Evolutionary conservation across 768 basidiomycete genomes (phyloP).

Genomic region (Lactarius evosmus): DNA sequence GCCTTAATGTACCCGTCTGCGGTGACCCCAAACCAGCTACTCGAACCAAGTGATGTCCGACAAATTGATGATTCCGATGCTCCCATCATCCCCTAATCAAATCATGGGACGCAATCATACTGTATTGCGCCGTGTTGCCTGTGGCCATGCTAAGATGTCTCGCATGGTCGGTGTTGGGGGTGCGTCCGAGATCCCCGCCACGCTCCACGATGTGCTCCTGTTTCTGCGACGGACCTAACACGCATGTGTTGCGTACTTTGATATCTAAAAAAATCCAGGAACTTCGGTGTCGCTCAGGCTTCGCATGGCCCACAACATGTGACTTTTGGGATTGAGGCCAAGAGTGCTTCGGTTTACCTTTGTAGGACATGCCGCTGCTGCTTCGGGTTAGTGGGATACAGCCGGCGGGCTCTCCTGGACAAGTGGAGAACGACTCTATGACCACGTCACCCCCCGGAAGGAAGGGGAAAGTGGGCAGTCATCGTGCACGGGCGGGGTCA

Average conservation of each 20-base stretch:
- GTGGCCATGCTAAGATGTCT: constrained; percentile 51
- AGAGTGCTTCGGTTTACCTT: constrained; percentile 54
- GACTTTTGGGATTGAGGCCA: constrained; percentile 65
- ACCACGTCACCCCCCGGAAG: too few relatives aligned
- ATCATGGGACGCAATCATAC: constrained; percentile 59
- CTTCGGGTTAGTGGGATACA: constrained; percentile 36
- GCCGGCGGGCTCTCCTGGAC: constrained; percentile 49
- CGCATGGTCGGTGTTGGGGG: constrained; percentile 50
- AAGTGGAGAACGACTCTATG: constrained; percentile 85
- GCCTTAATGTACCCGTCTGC: constrained; percentile 91
- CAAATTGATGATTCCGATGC: constrained; percentile 89
- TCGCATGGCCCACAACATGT: constrained; percentile 77
- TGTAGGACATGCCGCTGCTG: constrained; percentile 71
- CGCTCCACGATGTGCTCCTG: constrained; percentile 52
- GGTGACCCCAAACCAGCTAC: constrained; percentile 82
- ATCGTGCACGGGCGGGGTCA: constrained; percentile 44
- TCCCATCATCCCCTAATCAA: constrained; percentile 60
- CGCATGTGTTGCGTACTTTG: constrained; percentile 59
- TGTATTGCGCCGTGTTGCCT: constrained; percentile 78
- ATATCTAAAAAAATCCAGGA: constrained; percentile 69
- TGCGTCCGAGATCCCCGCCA: constrained; percentile 72
- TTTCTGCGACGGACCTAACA: constrained; percentile 88
- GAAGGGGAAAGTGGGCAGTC: constrained; percentile 1
- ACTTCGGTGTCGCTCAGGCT: constrained; percentile 82
- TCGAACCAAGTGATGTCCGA: constrained; percentile 88